A percentile compares a stretch with the other conserved stretches of the same genome.
These are phyloP conservation scores for Cylindrotheca fusiformis DNA, from an alignment of 108 stramenopile species.

Conservation along the genomic window DNA sequence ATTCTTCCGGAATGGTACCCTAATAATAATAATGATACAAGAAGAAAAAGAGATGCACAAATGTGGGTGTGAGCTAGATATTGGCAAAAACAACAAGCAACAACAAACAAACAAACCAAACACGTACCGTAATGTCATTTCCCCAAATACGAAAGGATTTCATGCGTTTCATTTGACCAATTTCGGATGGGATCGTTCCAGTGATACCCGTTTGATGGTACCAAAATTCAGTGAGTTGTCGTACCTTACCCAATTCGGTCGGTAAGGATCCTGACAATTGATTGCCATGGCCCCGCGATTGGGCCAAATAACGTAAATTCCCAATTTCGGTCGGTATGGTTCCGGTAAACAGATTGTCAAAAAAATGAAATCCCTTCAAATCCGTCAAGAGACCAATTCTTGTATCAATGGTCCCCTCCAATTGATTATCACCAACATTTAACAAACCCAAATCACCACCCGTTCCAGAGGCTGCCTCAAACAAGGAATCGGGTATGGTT, in stretches of 20 bases:
- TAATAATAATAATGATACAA: not conserved
- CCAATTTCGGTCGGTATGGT: conserved; percentile 35
- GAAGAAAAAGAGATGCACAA: not conserved
- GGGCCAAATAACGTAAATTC: conserved; percentile 14
- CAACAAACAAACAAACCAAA: not conserved
- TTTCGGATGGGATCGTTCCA: conserved; percentile 30
- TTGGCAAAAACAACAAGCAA: not conserved
- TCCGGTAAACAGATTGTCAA: conserved; percentile 29
- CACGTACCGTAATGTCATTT: conserved; percentile 28
- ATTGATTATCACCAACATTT: conserved; percentile 30
- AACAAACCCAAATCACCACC: conserved; percentile 4
- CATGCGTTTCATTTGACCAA: conserved; percentile 26
- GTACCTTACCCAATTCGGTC: conserved; percentile 9
- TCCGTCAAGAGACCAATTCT: conserved; percentile 36
- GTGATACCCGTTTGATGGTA: conserved; percentile 15
- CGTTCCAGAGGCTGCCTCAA: not conserved
- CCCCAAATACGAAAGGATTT: conserved; percentile 28
- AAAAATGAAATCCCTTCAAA: conserved; percentile 41
- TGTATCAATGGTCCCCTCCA: conserved; percentile 41
- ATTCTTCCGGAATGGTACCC: conserved; percentile 20
- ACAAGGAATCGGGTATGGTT: conserved; percentile 28
- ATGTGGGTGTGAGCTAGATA: not conserved
- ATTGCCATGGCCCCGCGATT: conserved; percentile 10
- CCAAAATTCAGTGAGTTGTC: conserved; percentile 15
- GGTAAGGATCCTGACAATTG: conserved; percentile 27